Evolutionary conservation across 805 yeast genomes (phyloP).

Genomic region (Metschnikowia shivogae): DNA sequence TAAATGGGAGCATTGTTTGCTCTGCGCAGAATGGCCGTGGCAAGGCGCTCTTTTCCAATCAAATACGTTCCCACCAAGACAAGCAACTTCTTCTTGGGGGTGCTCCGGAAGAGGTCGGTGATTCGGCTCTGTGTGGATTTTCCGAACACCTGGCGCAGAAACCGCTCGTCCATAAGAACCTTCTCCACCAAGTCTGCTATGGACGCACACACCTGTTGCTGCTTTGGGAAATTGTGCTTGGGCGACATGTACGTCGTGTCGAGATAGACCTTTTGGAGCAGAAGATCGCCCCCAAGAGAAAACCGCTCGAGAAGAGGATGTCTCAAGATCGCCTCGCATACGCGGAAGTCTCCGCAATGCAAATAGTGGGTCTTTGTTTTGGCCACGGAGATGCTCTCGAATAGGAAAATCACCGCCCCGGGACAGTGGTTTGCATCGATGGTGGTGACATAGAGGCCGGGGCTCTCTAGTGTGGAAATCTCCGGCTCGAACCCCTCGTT

Average conservation of each 20-base stretch:
- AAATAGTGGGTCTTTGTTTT: slow-evolving; percentile 36
- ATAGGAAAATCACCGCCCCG: slow-evolving; percentile 80
- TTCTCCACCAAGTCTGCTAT: slow-evolving; percentile 51
- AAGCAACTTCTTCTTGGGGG: slow-evolving; percentile 37
- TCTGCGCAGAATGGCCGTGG: slow-evolving; percentile 55
- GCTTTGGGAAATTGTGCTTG: slow-evolving; percentile 71
- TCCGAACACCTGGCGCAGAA: slow-evolving; percentile 33
- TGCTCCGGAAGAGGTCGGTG: slow-evolving; percentile 29
- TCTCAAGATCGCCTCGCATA: slow-evolving; percentile 47
- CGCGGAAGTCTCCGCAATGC: slow-evolving; percentile 95
- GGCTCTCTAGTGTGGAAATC: slow-evolving; percentile 9
- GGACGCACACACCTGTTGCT: slow-evolving; percentile 57
- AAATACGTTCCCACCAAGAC: slow-evolving; percentile 82
- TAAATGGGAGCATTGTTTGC: slow-evolving; percentile 50
- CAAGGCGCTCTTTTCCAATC: slow-evolving; percentile 89
- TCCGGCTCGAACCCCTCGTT: slow-evolving; percentile 18
- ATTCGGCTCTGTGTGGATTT: slow-evolving; percentile 33
- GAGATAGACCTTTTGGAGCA: slow-evolving; percentile 63
- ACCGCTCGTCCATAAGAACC: slow-evolving; percentile 24
- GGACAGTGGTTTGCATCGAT: slow-evolving; percentile 96
- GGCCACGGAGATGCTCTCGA: slow-evolving; percentile 42
- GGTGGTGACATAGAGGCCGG: slow-evolving; percentile 50
- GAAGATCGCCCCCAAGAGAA: slow-evolving; percentile 11
- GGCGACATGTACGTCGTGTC: slow-evolving; percentile 91
- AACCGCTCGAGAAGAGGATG: slow-evolving; percentile 30